phyloP scores from a whole-genome alignment of 2,329 filamentous ascomycete species.

The Chrysoporthe cubensis region DNA sequence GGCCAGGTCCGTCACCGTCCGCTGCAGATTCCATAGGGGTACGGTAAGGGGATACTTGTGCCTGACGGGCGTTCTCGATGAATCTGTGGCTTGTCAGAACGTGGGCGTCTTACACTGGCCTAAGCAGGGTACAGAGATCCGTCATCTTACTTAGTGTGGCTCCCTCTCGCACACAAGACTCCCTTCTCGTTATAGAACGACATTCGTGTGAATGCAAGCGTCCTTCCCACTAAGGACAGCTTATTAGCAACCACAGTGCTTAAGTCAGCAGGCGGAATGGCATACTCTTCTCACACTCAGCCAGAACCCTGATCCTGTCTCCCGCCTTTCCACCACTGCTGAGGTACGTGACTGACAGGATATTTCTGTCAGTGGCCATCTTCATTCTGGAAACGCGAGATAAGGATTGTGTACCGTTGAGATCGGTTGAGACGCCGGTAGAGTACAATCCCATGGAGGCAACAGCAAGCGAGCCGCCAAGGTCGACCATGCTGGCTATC shows the following conservation, averaged over 20 bases:
- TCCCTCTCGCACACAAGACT: conserved; percentile 64
- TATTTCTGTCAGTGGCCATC: conserved; percentile 7
- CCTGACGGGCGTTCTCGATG: conserved; percentile 23
- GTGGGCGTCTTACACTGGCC: too few species aligned
- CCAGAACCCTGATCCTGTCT: conserved; percentile 59
- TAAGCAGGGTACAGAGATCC: background rate
- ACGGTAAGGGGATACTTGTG: conserved; percentile 8
- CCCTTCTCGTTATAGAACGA: conserved; percentile 63
- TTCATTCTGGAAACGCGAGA: background rate
- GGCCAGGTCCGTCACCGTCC: background rate
- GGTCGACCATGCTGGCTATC: conserved; percentile 74
- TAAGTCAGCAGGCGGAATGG: background rate
- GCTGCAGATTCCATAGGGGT: background rate
- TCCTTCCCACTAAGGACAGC: conserved; percentile 59
- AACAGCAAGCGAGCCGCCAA: conserved; percentile 67
- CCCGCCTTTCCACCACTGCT: conserved; percentile 61
- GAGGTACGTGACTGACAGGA: conserved; percentile 61
- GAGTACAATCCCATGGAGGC: conserved; percentile 66
- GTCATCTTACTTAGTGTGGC: conserved; percentile 65
- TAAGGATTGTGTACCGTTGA: conserved; percentile 53
- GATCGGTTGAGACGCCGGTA: conserved; percentile 67
- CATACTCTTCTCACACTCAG: conserved; percentile 65
- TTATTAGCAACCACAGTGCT: conserved; percentile 7
- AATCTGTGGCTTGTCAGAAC: conserved; percentile 15
- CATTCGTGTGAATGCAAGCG: conserved; percentile 63